Base-by-base conservation (phyloP, 1,139 yeast genomes). In the Groenewaldozyma auringiensis region DNA sequence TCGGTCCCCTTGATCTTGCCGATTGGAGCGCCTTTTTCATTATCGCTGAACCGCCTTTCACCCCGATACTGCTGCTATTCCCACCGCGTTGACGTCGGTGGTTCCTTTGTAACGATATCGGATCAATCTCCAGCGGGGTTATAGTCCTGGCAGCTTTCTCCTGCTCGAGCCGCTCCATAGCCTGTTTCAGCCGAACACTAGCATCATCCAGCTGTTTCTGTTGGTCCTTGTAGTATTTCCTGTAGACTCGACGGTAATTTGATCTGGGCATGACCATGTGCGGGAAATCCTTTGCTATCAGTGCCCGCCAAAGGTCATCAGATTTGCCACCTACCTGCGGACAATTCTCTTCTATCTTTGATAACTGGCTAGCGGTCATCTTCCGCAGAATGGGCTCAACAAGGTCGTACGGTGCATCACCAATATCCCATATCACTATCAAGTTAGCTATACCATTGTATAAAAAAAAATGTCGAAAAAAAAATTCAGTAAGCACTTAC, bases 351-450 rank as follows among this genome's bases (percentile, higher is more conserved):
- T 60, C 64, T n/a, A 60, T 53, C 21, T 44, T 46, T 16, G 51
- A 51, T 37, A 60, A 50, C 47, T 60, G 63, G 36, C 46, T 50
- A 13, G 62, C 57, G 3, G 58, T 40, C 52, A 61, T 51, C 37
- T 50, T 50, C 38, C 45, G 48, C 41, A 60, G 43, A 21, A 60
- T 54, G 3, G 64, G 64, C 42, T 51, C 52, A 20, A 60, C 58
- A 40, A 61, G 48, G n/a, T 57, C 63, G 39, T 49, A 60, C 4
- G 63, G 60, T 6, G 62, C 57, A 14, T 52, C 58, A 14, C 64
- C 64, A 13, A 60, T 60, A 48, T 61, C 64, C 2, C 46, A 46
- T 39, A 60, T 56, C 35, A 53, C 61, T 58, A 35, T 22, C 17
- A 8, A 17, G 9, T 14, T 8, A n/a, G n/a, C n/a, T n/a, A n/a